Base-by-base conservation (phyloP, 495 filamentous ascomycete genomes). In the Jackrogersella minutella region DNA sequence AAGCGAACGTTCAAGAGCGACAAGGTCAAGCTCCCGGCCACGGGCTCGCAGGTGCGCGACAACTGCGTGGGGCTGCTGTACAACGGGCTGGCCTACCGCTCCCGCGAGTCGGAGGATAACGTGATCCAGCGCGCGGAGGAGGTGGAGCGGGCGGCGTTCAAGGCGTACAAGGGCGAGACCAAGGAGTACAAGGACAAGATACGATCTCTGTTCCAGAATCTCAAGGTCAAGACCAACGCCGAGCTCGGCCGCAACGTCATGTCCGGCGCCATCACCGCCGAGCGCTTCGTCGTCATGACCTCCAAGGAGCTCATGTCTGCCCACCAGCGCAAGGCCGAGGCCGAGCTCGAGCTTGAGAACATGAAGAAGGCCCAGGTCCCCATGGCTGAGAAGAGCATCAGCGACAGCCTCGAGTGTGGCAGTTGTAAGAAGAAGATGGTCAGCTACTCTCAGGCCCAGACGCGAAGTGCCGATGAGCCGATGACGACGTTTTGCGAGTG, bases 321-420 rank as follows among this genome's bases (percentile, higher is more conserved):
- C 5, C 87, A 93, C 74, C 87, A 87, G 69, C 80, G 85, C 33
- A 82, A 83, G 58, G 78, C 85, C 64, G 91, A 96, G 62, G 80
- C 82, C 65, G 83, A 85, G 70, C 82, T 97, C 34, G 80, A 90
- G 73, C 86, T 92, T 78, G 90, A 96, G 80, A 98, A 98, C 77
- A 92, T 97, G 90, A 91, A 92, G 81, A 90, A 94, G 76, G 90
- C 95, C 0, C 91, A 96, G 85, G 93, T 96, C 19, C 91, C 93
- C 51, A 90, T 93, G 78, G 90, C 85, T 1, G 91, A 96, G 75
- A 93, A 90, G 78, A 91, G 87, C 72, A 92, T 97, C 77, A 93
- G 88, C 72, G 91, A 90, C 61, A 88, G 85, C 37, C 82, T 98
- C 64, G 88, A 90, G 78, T 99, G 95, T 78, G 86, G 92, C 59